Conservation (phyloP, 345 rosid genomes). For the Ceriops decandra region DNA sequence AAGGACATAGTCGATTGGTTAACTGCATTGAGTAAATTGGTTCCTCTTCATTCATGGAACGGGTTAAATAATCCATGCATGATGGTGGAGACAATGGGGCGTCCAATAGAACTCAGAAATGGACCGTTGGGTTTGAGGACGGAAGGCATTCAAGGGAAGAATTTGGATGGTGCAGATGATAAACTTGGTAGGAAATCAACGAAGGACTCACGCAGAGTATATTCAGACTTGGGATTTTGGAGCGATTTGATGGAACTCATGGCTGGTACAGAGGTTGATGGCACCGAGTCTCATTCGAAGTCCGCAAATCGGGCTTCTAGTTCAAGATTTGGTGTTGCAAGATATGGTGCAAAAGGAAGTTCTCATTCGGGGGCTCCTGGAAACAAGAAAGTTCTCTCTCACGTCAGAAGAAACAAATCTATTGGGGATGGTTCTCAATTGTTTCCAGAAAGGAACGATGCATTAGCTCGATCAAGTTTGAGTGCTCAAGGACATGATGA, state of each 20-base stretch:
- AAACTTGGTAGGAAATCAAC: constrained; percentile 21
- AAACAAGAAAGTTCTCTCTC: constrained; percentile 15
- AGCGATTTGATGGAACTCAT: constrained; percentile 77
- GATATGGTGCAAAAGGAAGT: constrained; percentile 28
- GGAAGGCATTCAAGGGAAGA: constrained; percentile 24
- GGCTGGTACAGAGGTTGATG: constrained; percentile 33
- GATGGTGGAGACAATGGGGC: constrained; percentile 91
- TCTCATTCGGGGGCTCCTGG: constrained; percentile 11
- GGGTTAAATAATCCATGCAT: constrained; percentile 88
- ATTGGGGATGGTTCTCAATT: constrained; percentile 34
- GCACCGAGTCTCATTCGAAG: constrained; percentile 16
- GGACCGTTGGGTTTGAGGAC: constrained; percentile 18
- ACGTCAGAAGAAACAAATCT: constrained; percentile 31
- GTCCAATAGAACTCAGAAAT: constrained; percentile 54
- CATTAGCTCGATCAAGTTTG: constrained; percentile 13
- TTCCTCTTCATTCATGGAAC: constrained; percentile 85
- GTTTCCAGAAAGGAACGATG: constrained; percentile 21
- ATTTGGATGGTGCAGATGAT: constrained; percentile 31
- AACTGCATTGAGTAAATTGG: constrained; percentile 60
- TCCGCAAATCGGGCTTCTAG: constrained; percentile 25
- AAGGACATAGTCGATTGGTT: constrained; percentile 81
- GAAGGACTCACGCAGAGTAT: constrained; percentile 52
- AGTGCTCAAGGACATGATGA: constrained; percentile 22
- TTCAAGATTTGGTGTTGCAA: constrained; percentile 42
- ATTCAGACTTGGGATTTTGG: constrained; percentile 69